A percentile compares a stretch with the other conserved stretches of the same genome.
Conservation (phyloP, 2,329 filamentous ascomycete genomes). For the Lachnum nothofagi region DNA sequence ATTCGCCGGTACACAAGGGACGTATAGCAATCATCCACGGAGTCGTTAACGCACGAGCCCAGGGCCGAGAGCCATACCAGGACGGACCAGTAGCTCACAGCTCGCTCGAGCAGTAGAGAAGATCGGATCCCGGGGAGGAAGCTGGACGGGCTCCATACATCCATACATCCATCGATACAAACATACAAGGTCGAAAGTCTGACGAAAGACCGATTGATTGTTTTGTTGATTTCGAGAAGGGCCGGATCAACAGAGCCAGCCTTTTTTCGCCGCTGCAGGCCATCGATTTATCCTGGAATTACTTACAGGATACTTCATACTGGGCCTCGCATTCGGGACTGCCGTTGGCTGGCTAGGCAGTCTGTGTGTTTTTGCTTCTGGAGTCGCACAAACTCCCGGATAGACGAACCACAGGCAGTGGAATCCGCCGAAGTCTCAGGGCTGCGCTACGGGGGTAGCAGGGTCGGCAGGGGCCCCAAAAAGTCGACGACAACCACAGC, state of each 20-base stretch:
- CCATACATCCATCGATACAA: not conserved
- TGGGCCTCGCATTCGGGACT: not conserved
- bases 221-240: too few relatives aligned
- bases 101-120: not conserved
- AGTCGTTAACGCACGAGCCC: not conserved
- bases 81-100: not conserved
- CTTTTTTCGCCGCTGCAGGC: too few relatives aligned
- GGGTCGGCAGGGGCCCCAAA: too few relatives aligned
- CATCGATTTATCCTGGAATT: not conserved
- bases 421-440: not conserved
- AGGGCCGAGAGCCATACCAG: not conserved
- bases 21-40: conserved; percentile 1
- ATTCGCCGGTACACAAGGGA: conserved; percentile 7
- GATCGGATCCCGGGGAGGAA: too few relatives aligned
- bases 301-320: not conserved
- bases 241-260: too few relatives aligned
- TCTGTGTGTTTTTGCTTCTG: not conserved
- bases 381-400: not conserved
- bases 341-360: not conserved
- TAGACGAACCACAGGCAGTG: not conserved
- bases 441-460: too few relatives aligned
- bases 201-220: too few relatives aligned
- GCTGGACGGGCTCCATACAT: too few relatives aligned
- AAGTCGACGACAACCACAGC: not conserved
- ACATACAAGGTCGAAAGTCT: too few relatives aligned